Evolutionary conservation across 352 stramenopile genomes (phyloP), one percentile per base, ranked within the genome.

Genomic region (Phytophthora multivora): DNA sequence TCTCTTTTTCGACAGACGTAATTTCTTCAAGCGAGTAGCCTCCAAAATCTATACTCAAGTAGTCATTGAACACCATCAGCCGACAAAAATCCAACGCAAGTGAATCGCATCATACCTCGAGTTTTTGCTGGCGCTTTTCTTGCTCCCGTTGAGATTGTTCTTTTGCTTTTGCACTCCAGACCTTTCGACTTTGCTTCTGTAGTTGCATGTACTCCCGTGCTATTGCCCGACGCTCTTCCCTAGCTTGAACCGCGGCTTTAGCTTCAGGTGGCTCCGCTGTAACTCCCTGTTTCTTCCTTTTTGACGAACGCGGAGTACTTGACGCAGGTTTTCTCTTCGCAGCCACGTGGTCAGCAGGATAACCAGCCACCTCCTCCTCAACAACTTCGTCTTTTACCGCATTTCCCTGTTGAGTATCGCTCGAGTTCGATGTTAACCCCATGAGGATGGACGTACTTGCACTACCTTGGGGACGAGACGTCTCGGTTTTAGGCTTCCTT

Each of bases 161-260:
- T 30, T 75, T 76, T 36, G 65, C 33, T 39, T 82, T 79, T 19
- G 57, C 64, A 36, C 58, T 69, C 26, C 60, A 51, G 5, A 83
- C 48, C 35, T 60, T 51, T 15, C 83, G 77, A 51, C 59, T 78
- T 9, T 79, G 70, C 51, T 86, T 83, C 42, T 93, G 81, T 5
- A 87, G 18, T n/a, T 77, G 45, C 67, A 93, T 91, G 28, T 80
- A 90, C 47, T 90, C 84, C 11, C 84, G 64, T 16, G 78, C 84
- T 18, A 88, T 56, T 21, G 68, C 81, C 48, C 84, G 69, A n/a
- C 84, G 60, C 33, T 89, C 60, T 15, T 71, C 45, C 4, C 57
- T 71, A 30, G 86, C 77, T 67, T 52, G 28, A n/a, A 26, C 21
- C 16, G 46, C 48, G 18, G 57, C 60, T 33, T 56, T 12, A 16